Percentiles rank a stretch among this genome's conserved stretches.
Evolutionary conservation across 345 rosid genomes (phyloP).

Genomic region (Euclidium syriacum): DNA sequence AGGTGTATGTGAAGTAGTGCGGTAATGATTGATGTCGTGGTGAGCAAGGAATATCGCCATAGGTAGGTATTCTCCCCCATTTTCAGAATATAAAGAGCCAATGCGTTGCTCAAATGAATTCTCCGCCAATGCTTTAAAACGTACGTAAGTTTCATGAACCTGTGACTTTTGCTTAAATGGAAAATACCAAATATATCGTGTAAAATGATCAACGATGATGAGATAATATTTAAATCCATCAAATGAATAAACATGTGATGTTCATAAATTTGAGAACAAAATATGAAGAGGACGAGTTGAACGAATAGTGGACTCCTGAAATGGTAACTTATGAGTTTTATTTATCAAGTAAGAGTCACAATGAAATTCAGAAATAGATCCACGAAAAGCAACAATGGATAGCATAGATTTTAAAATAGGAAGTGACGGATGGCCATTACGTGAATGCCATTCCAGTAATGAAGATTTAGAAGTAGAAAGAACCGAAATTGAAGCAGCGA

Average conservation of each 20-base stretch:
- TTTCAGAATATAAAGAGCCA: not conserved
- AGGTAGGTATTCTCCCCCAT: not conserved
- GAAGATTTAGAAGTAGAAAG: not conserved
- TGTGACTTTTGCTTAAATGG: not conserved
- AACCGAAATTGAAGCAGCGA: too few relatives aligned
- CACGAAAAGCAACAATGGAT: too few relatives aligned
- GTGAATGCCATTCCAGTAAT: not conserved
- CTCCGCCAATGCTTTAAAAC: not conserved
- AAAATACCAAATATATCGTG: not conserved
- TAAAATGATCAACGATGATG: not conserved
- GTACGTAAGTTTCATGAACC: not conserved
- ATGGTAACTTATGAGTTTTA: not conserved
- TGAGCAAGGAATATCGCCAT: not conserved
- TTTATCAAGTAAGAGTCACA: not conserved
- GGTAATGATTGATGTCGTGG: not conserved
- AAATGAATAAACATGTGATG: not conserved
- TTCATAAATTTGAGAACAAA: not conserved
- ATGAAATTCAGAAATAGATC: not conserved
- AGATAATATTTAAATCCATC: not conserved
- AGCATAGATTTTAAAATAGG: too few relatives aligned
- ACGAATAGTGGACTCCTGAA: not conserved
- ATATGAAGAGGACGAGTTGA: not conserved
- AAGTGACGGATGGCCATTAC: too few relatives aligned
- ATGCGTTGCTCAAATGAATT: not conserved
- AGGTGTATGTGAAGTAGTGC: not conserved